Evolutionary conservation across 371 early-diverging fungal species (phyloP), one percentile per base, ranked within the genome.

Genomic region (Apophysomyces ossiformis): DNA sequence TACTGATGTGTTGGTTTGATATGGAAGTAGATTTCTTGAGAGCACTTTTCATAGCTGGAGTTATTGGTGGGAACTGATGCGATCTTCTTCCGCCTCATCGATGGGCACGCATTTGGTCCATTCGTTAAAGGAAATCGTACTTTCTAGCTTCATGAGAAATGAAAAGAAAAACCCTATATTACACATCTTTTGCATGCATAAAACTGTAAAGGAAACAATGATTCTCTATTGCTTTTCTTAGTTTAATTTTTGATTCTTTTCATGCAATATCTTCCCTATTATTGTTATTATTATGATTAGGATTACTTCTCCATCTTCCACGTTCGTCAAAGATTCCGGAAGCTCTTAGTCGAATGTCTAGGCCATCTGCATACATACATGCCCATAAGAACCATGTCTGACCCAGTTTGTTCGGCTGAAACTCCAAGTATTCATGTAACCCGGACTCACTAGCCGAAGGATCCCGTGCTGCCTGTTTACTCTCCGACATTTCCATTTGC

Each of bases 281-380:
- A 26, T 26, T 26, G 32, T 26, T 26, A 26, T 26, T 26, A 26
- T 2, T 26, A 26, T 26, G 32, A 26, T 26, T 26, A 26, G 32
- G 32, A 26, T 36, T 45, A 21, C 3, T 13, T 7, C 18, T 65
- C 47, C 67, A 65, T 11, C 65, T 38, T 13, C 73, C 80, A 9
- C 65, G 58, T 45, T 74, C 69, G 58, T 79, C 73, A 18, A 74
- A 68, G 8, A 74, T 60, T 0, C 75, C 75, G 6, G 76, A 36
- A 5, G 71, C 65, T 7, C 80, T 71, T 56, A 79, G 50, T 5
- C 77, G 74, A 32, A 79, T 71, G 56, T 79, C 79, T 4, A 79
- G 66, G 0, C 79, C 79, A 61, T 79, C 79, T 0, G 73, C 71
- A 16, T 76, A 79, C 62, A 72, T 69, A 46, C 72, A 68, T 26